Evolutionary conservation across 371 early-diverging fungal genomes (phyloP).

Genomic region (Mortierella sp.): DNA sequence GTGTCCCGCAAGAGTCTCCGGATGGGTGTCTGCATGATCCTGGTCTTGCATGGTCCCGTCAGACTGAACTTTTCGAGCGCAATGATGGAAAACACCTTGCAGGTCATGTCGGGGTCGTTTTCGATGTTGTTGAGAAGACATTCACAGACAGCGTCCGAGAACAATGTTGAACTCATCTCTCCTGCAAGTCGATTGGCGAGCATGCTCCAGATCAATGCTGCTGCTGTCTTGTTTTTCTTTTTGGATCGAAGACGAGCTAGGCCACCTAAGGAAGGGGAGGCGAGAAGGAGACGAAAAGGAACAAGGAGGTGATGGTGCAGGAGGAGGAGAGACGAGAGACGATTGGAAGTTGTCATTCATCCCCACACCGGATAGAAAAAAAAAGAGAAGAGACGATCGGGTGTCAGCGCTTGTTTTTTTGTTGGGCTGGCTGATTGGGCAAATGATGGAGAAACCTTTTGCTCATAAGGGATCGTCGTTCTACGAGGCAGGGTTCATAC

Average conservation of each 20-base stretch:
- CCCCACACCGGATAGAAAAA: background rate
- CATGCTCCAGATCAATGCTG: constrained; percentile 54
- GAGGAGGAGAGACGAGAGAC: background rate
- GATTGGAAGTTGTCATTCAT: background rate
- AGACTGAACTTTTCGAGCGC: constrained; percentile 59
- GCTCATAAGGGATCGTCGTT: background rate
- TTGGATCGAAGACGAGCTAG: constrained; percentile 39
- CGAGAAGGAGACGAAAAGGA: background rate
- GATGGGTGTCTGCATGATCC: constrained; percentile 47
- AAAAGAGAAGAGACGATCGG: background rate
- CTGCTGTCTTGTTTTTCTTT: constrained; percentile 48
- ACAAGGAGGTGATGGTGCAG: background rate
- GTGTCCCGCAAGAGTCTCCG: constrained; percentile 23
- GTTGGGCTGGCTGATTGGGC: background rate
- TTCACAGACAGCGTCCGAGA: constrained; percentile 51
- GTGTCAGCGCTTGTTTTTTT: background rate
- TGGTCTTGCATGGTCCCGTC: constrained; percentile 51
- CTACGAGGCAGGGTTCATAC: background rate
- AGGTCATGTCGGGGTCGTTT: constrained; percentile 45
- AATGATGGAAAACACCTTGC: constrained; percentile 58
- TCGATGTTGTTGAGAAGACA: constrained; percentile 54
- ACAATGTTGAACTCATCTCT: constrained; percentile 46
- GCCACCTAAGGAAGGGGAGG: constrained; percentile 21
- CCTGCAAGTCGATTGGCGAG: constrained; percentile 53
- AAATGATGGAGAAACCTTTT: constrained; percentile 7